Evolutionary conservation across 164 flowering plant genomes (phyloP), one percentile per base, ranked within the genome.

Genomic region (Aristolochia fimbriata): DNA sequence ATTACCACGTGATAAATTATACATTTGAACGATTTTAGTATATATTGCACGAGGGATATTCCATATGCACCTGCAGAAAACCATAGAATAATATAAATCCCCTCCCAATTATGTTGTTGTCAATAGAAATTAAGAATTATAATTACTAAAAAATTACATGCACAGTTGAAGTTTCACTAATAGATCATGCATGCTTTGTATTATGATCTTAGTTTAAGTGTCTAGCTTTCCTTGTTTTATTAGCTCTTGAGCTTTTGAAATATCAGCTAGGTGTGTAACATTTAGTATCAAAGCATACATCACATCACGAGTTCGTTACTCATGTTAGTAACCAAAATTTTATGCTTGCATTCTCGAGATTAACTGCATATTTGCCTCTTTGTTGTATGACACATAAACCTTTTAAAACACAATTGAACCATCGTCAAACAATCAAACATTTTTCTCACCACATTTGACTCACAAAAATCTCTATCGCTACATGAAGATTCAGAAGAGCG

Each of bases 371-470:
- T 55, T 25, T 17, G 10, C 4, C 15, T 16, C 12, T 3, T 23
- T 14, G 6, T 14, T 25, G 12, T 9, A 25, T 20, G 47, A 27
- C 52, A 24, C 25, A 70, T 69, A 71, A 61, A 94, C 99, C 99
- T 94, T 70, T 88, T 88, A 61, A 96, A 80, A 72, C 91, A 96
- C 76, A 74, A 72, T 15, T n/a, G n/a, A n/a, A n/a, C n/a, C n/a
- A 97, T 97, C 31, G 99, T 91, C 65, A 95, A 97, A 75, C 86
- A 95, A 68, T 91, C 99, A 62, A 69, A 84, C 23, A 91, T 65
- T 71, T 94, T 97, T 77, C 80, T 93, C 58, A 94, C 91, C 61
- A 85, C 72, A 73, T 85, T 91, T 57, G 88, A 87, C 57, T 85
- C 93, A 21, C 45, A 41, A 51, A 71, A 81, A 52, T 87, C 91